These are phyloP conservation scores for Penicillium coffeae DNA, from an alignment of 495 filamentous ascomycete genomes.

Conservation along the genomic window DNA sequence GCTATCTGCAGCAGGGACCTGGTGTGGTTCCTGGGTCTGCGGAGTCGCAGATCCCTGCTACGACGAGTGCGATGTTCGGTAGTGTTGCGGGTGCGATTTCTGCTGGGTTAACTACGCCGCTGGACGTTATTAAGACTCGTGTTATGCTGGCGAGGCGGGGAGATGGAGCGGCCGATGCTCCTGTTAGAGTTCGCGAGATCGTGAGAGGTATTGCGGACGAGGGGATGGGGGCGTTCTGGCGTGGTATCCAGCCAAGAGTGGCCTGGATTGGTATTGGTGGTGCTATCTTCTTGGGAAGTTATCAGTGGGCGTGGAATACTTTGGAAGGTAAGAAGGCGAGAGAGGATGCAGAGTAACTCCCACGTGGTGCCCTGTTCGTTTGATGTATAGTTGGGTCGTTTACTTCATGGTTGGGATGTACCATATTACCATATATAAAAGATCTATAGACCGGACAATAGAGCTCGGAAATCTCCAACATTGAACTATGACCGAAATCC, in stretches of 20 bases:
- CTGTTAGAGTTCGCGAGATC: conserved; percentile 54
- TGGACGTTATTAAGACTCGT: conserved; percentile 95
- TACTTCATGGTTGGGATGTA: not conserved
- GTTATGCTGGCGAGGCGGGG: conserved; percentile 74
- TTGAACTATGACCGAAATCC: too few relatives aligned
- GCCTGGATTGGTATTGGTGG: conserved; percentile 94
- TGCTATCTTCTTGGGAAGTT: conserved; percentile 92
- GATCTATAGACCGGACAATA: not conserved
- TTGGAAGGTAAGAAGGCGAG: conserved; percentile 43
- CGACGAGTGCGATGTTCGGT: conserved; percentile 83
- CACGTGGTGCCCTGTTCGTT: not conserved
- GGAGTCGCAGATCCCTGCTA: conserved; percentile 52
- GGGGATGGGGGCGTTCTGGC: conserved; percentile 77
- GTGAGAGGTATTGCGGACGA: conserved; percentile 64
- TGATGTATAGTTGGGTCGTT: not conserved
- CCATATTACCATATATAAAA: not conserved
- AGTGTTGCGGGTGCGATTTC: conserved; percentile 79
- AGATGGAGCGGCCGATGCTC: conserved; percentile 31
- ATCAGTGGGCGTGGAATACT: conserved; percentile 82
- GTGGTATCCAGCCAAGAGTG: conserved; percentile 81
- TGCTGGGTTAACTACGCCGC: conserved; percentile 83
- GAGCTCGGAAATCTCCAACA: not conserved
- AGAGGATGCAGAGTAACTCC: conserved; percentile 11
- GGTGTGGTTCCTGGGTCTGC: conserved; percentile 4
- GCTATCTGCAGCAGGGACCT: conserved; percentile 22